These are phyloP conservation scores for Glomus cerebriforme DNA, from an alignment of 192 early-diverging fungal genomes.

Conservation along the genomic window DNA sequence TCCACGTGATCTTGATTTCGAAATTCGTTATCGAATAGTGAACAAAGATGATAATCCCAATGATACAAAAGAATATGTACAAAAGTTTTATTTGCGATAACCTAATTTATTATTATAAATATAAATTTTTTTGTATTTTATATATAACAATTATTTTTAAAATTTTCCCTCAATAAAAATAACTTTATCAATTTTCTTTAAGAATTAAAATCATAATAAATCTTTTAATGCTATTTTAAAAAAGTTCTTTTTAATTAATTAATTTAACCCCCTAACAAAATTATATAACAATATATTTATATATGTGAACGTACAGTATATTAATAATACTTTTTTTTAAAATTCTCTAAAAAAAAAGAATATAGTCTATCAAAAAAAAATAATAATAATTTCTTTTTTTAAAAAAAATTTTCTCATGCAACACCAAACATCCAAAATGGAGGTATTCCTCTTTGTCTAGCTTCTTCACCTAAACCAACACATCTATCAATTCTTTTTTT, in stretches of 20 bases:
- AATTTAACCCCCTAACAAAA: too few relatives aligned
- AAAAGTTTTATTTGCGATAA: constrained; percentile 22
- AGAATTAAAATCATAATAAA: too few relatives aligned
- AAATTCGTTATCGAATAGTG: constrained; percentile 44
- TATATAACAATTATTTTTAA: too few relatives aligned
- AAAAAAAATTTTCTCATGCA: constrained; percentile 4
- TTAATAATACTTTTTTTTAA: too few relatives aligned
- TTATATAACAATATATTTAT: too few relatives aligned
- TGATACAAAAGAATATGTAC: not conserved
- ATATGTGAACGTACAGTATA: too few relatives aligned
- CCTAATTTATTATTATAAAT: not conserved
- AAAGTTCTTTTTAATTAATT: too few relatives aligned
- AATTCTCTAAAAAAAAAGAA: not conserved
- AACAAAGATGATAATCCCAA: not conserved
- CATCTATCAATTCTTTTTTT: constrained; percentile 38
- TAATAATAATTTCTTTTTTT: not conserved
- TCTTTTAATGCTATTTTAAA: too few relatives aligned
- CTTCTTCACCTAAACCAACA: constrained; percentile 35
- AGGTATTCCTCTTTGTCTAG: constrained; percentile 47
- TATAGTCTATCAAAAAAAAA: not conserved
- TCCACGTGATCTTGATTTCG: constrained; percentile 87
- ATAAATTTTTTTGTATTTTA: not conserved
- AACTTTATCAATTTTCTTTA: too few relatives aligned
- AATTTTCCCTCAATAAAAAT: too few relatives aligned
- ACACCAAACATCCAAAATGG: constrained; percentile 59